Base-by-base conservation (phyloP, 1,139 yeast species). In the Hansenula sp. region DNA sequence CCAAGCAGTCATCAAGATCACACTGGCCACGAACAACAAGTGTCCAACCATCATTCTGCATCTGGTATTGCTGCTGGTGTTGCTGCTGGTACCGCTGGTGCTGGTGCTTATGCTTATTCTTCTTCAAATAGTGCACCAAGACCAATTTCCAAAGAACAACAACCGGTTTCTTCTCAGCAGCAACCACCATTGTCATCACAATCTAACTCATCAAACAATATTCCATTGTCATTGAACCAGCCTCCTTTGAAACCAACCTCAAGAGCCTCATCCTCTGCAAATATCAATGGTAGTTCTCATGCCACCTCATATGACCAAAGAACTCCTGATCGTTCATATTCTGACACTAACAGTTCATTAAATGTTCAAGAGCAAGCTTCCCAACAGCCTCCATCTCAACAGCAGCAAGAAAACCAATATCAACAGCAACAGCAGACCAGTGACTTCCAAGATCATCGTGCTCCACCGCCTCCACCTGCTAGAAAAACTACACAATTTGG, bases 391-490 rank as follows among this genome's bases (percentile, higher is more conserved):
- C n/a, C n/a, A n/a, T n/a, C n/a, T n/a, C n/a, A n/a, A n/a, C n/a
- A n/a, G n/a, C n/a, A n/a, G n/a, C n/a, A n/a, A n/a, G n/a, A n/a
- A n/a, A n/a, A n/a, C n/a, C n/a, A n/a, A n/a, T n/a, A n/a, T 30
- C 33, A 34, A 39, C 36, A 41, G 9, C 46, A 41, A 4, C 12
- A 41, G 12, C 44, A 40, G 4, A 41, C 29, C 15, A n/a, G 19
- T 4, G 45, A 42, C 2, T 44, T 38, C 9, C 54, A 41, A 10
- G 38, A 33, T 12, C 46, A 51, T 40, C 53, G 49, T 37, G 60
- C 60, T 5, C 64, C 63, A 18, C 57, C 60, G 3, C 87, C 87
- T n/a, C 91, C 91, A 17, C 83, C 85, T n/a, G 72, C 90, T 0
- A 76, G 90, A 66, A 82, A 80, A 60, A 51, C 61, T 15, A 54